Conservation (phyloP, 371 early-diverging fungal genomes). For the Lichtheimia corymbifera region DNA sequence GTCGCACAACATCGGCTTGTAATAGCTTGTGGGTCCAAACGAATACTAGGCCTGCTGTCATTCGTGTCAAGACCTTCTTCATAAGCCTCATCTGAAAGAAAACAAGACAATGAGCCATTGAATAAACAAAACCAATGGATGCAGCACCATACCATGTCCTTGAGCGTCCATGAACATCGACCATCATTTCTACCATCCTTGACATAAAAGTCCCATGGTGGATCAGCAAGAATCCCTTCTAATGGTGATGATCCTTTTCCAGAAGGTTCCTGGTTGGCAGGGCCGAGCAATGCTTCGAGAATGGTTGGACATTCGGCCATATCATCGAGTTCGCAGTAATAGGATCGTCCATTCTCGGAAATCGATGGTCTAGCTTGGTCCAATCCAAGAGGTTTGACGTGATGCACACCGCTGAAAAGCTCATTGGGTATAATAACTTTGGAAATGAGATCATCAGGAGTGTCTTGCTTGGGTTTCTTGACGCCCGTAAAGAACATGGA, state of each 20-base stretch:
- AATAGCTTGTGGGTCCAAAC: constrained; percentile 66
- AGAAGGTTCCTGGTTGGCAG: not conserved
- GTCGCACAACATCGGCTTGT: constrained; percentile 58
- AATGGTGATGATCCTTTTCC: constrained; percentile 19
- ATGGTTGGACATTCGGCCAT: constrained; percentile 30
- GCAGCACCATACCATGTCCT: constrained; percentile 41
- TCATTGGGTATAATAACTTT: constrained; percentile 41
- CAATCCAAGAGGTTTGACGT: constrained; percentile 22
- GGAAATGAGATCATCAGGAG: constrained; percentile 49
- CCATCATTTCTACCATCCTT: constrained; percentile 59
- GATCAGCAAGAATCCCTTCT: constrained; percentile 65
- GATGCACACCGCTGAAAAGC: constrained; percentile 43
- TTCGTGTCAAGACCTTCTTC: constrained; percentile 42
- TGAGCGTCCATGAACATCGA: constrained; percentile 38
- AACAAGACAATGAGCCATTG: constrained; percentile 1
- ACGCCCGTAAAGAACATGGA: constrained; percentile 48
- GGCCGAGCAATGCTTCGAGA: constrained; percentile 20
- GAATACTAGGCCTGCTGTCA: constrained; percentile 62
- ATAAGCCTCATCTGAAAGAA: constrained; percentile 39
- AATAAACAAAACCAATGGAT: constrained; percentile 12
- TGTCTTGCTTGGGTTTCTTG: constrained; percentile 37
- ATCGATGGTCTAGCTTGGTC: not conserved
- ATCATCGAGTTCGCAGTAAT: constrained; percentile 30
- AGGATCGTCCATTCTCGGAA: not conserved
- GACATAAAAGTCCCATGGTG: constrained; percentile 64